A percentile compares a stretch with the other conserved stretches of the same genome.
phyloP scores from a whole-genome alignment of 202 grass and related monocot genomes.

The Zizania palustris region DNA sequence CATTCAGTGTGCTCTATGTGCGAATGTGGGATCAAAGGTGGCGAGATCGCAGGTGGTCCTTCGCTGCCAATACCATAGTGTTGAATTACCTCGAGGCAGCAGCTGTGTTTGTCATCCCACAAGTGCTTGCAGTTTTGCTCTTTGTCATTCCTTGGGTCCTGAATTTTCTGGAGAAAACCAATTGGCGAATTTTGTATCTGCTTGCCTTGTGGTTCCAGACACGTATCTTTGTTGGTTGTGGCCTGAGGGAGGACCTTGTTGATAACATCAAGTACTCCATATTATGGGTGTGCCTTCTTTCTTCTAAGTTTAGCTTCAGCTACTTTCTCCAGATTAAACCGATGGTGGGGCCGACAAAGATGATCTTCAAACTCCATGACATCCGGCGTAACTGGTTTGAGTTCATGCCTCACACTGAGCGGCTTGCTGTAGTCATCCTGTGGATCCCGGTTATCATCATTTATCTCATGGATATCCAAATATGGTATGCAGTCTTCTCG shows the following conservation, averaged over 20 bases:
- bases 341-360: conserved; percentile 80
- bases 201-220: conserved; percentile 96
- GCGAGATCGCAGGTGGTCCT: conserved; percentile 75
- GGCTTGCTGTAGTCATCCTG: conserved; percentile 71
- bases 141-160: conserved; percentile 87
- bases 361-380: conserved; percentile 57
- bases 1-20: conserved; percentile 73
- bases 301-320: conserved; percentile 80
- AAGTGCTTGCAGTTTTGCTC: conserved; percentile 65
- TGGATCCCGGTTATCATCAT: conserved; percentile 88
- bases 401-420: conserved; percentile 85
- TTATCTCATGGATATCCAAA: conserved; percentile 97
- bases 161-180: conserved; percentile 86
- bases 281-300: conserved; percentile 80
- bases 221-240: conserved; percentile 87
- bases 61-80: conserved; percentile 64
- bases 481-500: conserved; percentile 94
- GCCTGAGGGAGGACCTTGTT: conserved; percentile 73
- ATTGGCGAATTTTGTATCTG: conserved; percentile 82
- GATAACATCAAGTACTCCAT: conserved; percentile 78
- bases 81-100: conserved; percentile 83
- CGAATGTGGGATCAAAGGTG: conserved; percentile 80
- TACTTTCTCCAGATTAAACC: conserved; percentile 95
- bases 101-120: conserved; percentile 77
- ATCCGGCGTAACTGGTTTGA: conserved; percentile 79